Base-by-base conservation (phyloP, 257 asterid species). In the Handroanthus guayacan region DNA sequence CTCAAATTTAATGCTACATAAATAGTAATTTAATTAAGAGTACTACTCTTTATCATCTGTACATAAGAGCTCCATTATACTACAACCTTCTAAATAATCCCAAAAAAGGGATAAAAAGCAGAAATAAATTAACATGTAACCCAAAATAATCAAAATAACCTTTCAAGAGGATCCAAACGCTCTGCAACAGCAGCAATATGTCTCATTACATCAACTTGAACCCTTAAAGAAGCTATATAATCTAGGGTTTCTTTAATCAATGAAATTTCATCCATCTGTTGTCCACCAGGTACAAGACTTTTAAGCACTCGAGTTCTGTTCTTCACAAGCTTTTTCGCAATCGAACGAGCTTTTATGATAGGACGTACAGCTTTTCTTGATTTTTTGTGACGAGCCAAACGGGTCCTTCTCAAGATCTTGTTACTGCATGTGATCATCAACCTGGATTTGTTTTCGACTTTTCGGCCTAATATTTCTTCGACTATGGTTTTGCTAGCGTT, bases 211-310 rank as follows among this genome's bases (percentile, higher is more conserved):
- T 94, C 94, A 11, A 94, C 96, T 60, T 94, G 97, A 72, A 91
- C 87, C 8, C 83, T 83, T 34, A 94, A 84, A 12, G 96, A 89
- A 48, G 85, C 69, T 3, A 91, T 84, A 34, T 94, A 94, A 86
- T 94, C 98, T 90, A 94, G 92, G 89, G 98, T 91, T 90, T 94
- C 98, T 56, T 78, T 88, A 13, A 94, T 89, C 84, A 94, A 77
- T 11, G 75, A 79, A 31, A 82, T 43, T 7, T 79, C 90, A 83
- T 91, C 94, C 92, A 94, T 84, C 31, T 44, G 69, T 76, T 86
- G 79, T 45, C 97, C 97, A 0, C 98, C 97, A 9, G 98, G 98
- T 3, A 94, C 89, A 72, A 94, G 94, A 39, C 84, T 83, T 80
- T 87, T 87, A 60, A 94, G 96, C 86, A 86, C 84, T 25, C 89